Evolutionary conservation across 306 rosid species (phyloP), one percentile per base, ranked within the genome.

Genomic region (Cucurbita argyrosperma): DNA sequence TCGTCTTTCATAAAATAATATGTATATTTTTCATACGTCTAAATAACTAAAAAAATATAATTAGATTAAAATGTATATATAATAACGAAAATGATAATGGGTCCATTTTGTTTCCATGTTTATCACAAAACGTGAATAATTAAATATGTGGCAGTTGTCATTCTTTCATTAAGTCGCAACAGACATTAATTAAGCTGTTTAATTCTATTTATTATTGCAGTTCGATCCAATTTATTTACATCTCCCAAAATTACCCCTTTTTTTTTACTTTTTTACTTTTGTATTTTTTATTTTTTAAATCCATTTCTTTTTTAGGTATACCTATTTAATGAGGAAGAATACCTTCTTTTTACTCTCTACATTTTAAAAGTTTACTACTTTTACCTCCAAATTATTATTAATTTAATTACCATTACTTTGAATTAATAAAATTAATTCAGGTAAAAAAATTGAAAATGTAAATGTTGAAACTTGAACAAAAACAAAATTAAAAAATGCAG

Each of bases 111-210:
- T 66, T 66, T 66, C 53, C 37, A 66, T 43, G 45, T 66, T 66
- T 10, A 45, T 16, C 19, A 66, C 37, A 18, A 45, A 49, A 66
- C 38, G 72, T 43, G 16, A 42, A 19, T 66, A 42, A 66, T 66
- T 43, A 54, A 66, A 19, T 43, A 46, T 45, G 72, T 66, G 52
- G 72, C 39, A 66, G 54, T 45, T 66, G 72, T 45, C 53, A 66
- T 66, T 18, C 72, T 54, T 43, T 66, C 52, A 19, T 66, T 39
- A 62, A 62, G 69, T 62, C 69, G 49, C 72, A 66, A 66, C 72
- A 45, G 35, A 45, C 54, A 66, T 66, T 45, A 66, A 66, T 66
- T 65, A 65, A 66, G 72, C 11, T 43, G 38, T 66, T 66, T 66
- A 66, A 66, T 66, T 66, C 53, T 19, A 45, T 42, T 66, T 19